Conservation (phyloP, 2,329 filamentous ascomycete genomes). For the Parastagonospora avenae region DNA sequence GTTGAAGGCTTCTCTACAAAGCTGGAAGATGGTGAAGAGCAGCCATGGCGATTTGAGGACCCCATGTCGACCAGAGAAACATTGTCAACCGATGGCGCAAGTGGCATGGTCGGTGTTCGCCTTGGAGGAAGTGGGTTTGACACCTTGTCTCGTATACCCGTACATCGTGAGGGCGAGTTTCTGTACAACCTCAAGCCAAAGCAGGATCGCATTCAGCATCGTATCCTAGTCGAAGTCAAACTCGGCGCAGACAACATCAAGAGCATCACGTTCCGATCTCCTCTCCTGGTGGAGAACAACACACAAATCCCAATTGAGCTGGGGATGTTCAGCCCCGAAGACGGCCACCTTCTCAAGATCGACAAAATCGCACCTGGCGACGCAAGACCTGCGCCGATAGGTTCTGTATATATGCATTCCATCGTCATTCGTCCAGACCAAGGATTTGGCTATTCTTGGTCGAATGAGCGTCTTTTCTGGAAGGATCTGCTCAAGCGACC, state of each 20-base stretch:
- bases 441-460: conserved; percentile 97
- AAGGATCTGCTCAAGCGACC: conserved; percentile 84
- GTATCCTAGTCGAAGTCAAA: conserved; percentile 87
- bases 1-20: conserved; percentile 74
- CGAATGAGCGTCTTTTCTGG: conserved; percentile 88
- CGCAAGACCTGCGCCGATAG: conserved; percentile 85
- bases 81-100: conserved; percentile 79
- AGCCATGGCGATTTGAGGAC: conserved; percentile 95
- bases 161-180: conserved; percentile 93
- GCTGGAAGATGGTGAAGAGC: conserved; percentile 86
- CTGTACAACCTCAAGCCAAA: conserved; percentile 88
- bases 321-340: conserved; percentile 84
- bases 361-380: conserved; percentile 96
- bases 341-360: conserved; percentile 92
- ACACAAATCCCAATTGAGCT: conserved; percentile 96
- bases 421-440: conserved; percentile 88
- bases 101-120: conserved; percentile 78
- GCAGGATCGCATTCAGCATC: conserved; percentile 82
- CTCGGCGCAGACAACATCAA: conserved; percentile 96
- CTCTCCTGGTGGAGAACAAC: conserved; percentile 89
- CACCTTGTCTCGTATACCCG: conserved; percentile 80
- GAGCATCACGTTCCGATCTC: conserved; percentile 93
- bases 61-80: conserved; percentile 96
- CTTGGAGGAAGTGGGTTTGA: conserved; percentile 96
- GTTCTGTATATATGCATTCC: conserved; percentile 87